Base-by-base conservation (phyloP, 2,329 filamentous ascomycete genomes). In the Penicillium sp. region DNA sequence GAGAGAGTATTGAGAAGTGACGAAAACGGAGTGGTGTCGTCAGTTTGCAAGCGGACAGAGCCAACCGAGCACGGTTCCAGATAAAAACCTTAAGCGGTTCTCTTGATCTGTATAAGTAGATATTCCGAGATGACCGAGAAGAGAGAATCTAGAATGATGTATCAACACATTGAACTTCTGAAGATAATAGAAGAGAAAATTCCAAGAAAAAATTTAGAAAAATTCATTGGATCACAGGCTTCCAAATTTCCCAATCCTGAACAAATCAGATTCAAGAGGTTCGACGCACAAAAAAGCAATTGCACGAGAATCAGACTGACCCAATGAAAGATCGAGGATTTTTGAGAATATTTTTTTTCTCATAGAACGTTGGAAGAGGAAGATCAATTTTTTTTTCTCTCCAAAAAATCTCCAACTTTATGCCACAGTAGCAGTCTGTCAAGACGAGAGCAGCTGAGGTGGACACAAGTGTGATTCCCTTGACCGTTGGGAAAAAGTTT, bases 11-110 rank as follows among this genome's bases (percentile, higher is more conserved):
- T 37, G 19, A 39, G 46, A 43, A 52, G 57, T 48, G 54, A 63
- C 58, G 63, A 64, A 65, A 65, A 63, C 63, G 63, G 63, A 48
- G 58, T 64, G 63, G 64, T 67, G 65, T 64, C 63, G 65, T 65
- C 63, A 67, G 63, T 63, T 62, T 59, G 61, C 65, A 67, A 65
- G 63, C 64, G 64, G 64, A 62, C 65, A 63, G 57, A 61, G 53
- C 57, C 60, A 63, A 52, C 61, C 57, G 62, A 60, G 56, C 53
- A 57, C 58, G 54, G 63, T 47, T 47, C 45, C 45, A 48, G 64
- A 62, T 60, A 60, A 64, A 61, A 65, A 64, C 61, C 56, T 63
- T 62, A 63, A 61, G 54, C 50, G 36, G 50, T 33, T 47, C 41
- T 35, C 31, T 33, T 33, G 40, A 41, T 41, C 40, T 14, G 33